Conservation (phyloP, 192 early-diverging fungal species). For the Glomus cerebriforme region DNA sequence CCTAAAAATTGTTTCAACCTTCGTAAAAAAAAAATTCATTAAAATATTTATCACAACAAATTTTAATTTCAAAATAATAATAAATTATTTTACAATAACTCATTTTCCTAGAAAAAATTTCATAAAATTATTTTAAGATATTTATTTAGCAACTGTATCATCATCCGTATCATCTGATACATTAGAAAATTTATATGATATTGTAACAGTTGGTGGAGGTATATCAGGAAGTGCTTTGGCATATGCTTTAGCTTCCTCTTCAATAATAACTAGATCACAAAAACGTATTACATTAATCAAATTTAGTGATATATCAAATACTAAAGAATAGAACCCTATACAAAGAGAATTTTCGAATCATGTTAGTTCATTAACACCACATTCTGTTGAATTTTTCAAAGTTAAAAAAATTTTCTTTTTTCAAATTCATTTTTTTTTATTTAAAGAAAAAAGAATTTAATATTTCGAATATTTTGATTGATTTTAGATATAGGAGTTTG, state of each 20-base stretch:
- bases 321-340: conserved; percentile 54
- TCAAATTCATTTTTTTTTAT: background rate
- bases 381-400: conserved; percentile 62
- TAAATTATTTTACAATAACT: too few relatives aligned
- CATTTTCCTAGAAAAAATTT: too few relatives aligned
- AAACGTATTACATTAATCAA: conserved; percentile 78
- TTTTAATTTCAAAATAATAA: background rate
- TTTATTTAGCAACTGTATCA: conserved; percentile 51
- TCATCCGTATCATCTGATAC: background rate
- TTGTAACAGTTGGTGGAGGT: conserved; percentile 90
- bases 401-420: conserved; percentile 23
- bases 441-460: background rate
- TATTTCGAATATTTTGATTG: background rate
- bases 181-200: conserved; percentile 67
- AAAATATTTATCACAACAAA: conserved; percentile 36
- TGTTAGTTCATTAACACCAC: conserved; percentile 78
- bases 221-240: conserved; percentile 87
- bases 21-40: background rate
- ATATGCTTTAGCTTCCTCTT: conserved; percentile 57
- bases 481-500: conserved; percentile 65
- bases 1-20: background rate
- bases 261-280: conserved; percentile 39
- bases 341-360: conserved; percentile 73
- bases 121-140: background rate
- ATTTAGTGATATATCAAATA: conserved; percentile 64